Evolutionary conservation across 2,329 filamentous ascomycete genomes (phyloP), one percentile per base, ranked within the genome.

Genomic region (Penicillium sp.): DNA sequence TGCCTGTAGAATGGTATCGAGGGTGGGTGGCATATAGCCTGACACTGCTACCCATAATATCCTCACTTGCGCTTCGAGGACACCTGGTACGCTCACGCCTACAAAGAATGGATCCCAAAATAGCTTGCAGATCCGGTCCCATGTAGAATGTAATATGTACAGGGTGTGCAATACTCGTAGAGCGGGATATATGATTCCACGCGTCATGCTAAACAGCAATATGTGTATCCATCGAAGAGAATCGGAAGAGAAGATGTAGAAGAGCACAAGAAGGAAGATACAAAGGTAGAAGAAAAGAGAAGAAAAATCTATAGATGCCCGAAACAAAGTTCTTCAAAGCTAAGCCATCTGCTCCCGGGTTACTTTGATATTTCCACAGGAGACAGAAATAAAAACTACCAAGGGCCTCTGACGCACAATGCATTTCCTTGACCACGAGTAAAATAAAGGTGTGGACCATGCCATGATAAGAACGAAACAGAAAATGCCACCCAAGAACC

Each of bases 401-500:
- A 24, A 31, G 16, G 16, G 28, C 10, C 24, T 31, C 26, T 4
- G n/a, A 28, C n/a, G 28, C 35, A 37, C 10, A 27, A 27, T 11
- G n/a, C 10, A 24, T 9, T 37, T 37, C 11, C 39, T 22, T 14
- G 29, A 22, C 14, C 40, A n/a, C 14, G 14, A 28, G 9, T 35
- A 22, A 23, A 35, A 27, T n/a, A 22, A 46, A 35, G 38, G 16
- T 46, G 14, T 45, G 42, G 49, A 39, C 42, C 46, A 54, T 49
- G 50, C 50, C 49, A 57, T 51, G 48, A 52, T 38, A 52, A n/a
- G 27, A 47, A 56, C 47, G 44, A 53, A 46, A 44, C 39, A 44
- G 34, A 48, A 49, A 59, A 63, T 63, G 60, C 64, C 64, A 58
- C 62, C 62, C 60, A 54, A 59, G 54, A 61, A 50, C 52, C 60